Evolutionary conservation across 495 filamentous ascomycete species (phyloP).

Genomic region (Penicillium coffeae): DNA sequence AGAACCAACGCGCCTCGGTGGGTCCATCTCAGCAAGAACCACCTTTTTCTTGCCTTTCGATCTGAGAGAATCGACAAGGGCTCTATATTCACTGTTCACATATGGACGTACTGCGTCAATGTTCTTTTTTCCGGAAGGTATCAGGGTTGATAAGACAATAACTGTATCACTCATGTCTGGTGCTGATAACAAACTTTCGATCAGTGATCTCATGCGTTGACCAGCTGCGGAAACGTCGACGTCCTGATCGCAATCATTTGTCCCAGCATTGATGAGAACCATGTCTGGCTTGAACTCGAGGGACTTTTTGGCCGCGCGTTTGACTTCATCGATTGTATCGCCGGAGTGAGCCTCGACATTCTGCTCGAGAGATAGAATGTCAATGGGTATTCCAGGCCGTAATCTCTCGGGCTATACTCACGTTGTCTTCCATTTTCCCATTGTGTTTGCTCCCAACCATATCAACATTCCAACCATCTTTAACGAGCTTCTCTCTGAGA

Average conservation of each 20-base stretch:
- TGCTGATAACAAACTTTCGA: background rate
- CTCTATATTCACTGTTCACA: background rate
- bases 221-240: background rate
- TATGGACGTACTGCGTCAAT: background rate
- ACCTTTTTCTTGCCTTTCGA: background rate
- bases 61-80: background rate
- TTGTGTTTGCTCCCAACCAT: background rate
- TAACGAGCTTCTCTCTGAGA: background rate
- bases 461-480: background rate
- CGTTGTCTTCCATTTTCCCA: background rate
- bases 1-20: too few relatives aligned
- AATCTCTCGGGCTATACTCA: too few relatives aligned
- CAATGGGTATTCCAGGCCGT: too few relatives aligned
- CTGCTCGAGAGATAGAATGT: background rate
- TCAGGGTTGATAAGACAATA: background rate
- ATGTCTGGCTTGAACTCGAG: background rate
- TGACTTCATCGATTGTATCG: background rate
- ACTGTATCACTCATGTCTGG: background rate
- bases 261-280: background rate
- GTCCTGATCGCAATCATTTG: background rate
- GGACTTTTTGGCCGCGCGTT: background rate
- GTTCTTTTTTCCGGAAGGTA: background rate
- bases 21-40: background rate
- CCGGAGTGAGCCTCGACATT: background rate
- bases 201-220: background rate